phyloP scores from a whole-genome alignment of 306 rosid species.

The Acacia acuminata region DNA sequence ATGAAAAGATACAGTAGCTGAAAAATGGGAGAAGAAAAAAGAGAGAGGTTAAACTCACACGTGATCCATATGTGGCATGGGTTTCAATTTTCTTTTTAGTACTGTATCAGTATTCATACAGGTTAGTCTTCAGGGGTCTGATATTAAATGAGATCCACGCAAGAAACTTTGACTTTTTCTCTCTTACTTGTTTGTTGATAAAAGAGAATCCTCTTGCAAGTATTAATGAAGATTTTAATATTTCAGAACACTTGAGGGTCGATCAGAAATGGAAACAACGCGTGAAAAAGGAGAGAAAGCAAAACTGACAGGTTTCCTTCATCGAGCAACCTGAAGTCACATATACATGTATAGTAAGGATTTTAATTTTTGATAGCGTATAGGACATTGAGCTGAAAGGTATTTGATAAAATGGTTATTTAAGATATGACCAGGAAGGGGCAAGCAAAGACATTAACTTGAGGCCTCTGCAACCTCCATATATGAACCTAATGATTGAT shows the following conservation, averaged over 20 bases:
- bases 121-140: neutral
- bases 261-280: neutral
- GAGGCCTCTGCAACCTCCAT: constrained; percentile 23
- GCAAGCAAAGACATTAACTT: constrained; percentile 23
- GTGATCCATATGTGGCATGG: neutral
- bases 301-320: neutral
- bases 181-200: neutral
- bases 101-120: neutral
- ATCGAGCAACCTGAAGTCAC: neutral
- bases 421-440: constrained; percentile 3
- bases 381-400: neutral
- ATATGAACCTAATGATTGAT: neutral
- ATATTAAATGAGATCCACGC: neutral
- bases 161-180: neutral
- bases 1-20: neutral
- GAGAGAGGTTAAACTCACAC: neutral
- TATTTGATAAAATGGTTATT: neutral
- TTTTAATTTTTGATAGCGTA: neutral
- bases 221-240: neutral
- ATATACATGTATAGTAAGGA: neutral
- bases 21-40: no score
- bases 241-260: neutral
- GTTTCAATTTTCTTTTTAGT: neutral
- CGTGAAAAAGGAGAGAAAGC: neutral
- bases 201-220: neutral